These are phyloP conservation scores for Trichoderma atrobrunneum DNA, from an alignment of 2,329 filamentous ascomycete genomes.

Conservation along the genomic window DNA sequence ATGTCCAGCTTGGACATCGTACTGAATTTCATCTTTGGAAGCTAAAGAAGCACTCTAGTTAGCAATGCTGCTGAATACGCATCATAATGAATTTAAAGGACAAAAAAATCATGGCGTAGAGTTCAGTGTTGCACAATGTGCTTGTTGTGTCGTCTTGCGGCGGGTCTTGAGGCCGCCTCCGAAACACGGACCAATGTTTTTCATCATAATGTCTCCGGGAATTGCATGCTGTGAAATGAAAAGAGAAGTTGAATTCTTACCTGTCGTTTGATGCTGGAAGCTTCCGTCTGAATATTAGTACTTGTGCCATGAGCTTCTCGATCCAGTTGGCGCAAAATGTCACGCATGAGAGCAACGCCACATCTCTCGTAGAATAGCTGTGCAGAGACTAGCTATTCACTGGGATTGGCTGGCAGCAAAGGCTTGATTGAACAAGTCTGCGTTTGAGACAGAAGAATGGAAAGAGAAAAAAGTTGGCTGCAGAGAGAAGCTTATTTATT, in stretches of 20 bases:
- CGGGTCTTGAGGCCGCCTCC: constrained; percentile 90
- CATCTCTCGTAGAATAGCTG: not conserved
- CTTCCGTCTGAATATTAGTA: not conserved
- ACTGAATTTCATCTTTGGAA: not conserved
- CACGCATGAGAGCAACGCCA: not conserved
- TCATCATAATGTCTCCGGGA: constrained; percentile 55
- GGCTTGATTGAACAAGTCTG: not conserved
- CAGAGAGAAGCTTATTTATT: constrained; percentile 8
- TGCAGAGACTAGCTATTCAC: not conserved
- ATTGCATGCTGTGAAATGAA: constrained; percentile 10
- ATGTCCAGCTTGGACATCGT: not conserved
- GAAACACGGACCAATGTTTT: constrained; percentile 94
- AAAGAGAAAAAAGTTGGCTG: not conserved
- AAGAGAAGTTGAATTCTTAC: constrained; percentile 12
- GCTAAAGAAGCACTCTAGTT: not conserved
- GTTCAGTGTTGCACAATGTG: constrained; percentile 73
- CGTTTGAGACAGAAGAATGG: not conserved
- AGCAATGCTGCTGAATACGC: not conserved
- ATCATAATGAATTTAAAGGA: not conserved
- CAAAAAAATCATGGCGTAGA: not conserved
- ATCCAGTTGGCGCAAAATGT: not conserved
- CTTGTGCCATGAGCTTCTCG: not conserved
- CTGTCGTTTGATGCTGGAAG: not conserved
- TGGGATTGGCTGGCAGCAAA: not conserved
- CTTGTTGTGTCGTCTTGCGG: constrained; percentile 73